Conservation (phyloP, 371 early-diverging fungal genomes). For the Fennellomyces sp. region DNA sequence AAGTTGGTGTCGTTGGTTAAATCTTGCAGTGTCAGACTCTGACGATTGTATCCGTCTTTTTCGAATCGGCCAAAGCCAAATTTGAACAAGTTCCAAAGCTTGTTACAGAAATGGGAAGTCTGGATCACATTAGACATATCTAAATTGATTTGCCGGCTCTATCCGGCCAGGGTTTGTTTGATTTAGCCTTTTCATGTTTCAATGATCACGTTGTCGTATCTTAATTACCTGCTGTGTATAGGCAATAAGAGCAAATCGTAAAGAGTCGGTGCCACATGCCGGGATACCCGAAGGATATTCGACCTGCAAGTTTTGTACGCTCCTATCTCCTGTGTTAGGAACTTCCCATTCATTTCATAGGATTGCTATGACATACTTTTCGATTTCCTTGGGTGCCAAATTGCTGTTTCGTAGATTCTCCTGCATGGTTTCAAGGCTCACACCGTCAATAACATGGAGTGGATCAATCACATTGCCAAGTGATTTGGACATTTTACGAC, state of each 20-base stretch:
- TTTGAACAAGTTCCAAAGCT: constrained; percentile 96
- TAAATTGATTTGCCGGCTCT: constrained; percentile 94
- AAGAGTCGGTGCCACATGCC: constrained; percentile 96
- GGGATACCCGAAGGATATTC: constrained; percentile 97
- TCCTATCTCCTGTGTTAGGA: too few relatives aligned
- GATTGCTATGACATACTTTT: constrained; percentile 41
- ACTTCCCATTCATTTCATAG: too few relatives aligned
- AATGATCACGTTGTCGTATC: neutral
- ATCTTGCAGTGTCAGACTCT: neutral
- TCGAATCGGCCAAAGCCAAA: constrained; percentile 67
- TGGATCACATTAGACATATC: constrained; percentile 94
- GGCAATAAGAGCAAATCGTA: constrained; percentile 88
- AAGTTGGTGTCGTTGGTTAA: constrained; percentile 20
- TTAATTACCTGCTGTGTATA: constrained; percentile 79
- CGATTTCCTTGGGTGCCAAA: constrained; percentile 82
- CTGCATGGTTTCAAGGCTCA: constrained; percentile 69
- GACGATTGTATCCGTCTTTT: constrained; percentile 20
- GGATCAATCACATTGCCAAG: constrained; percentile 99
- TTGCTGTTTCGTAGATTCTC: constrained; percentile 75
- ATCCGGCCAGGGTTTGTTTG: constrained; percentile 4
- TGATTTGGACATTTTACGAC: constrained; percentile 98
- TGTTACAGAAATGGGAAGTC: constrained; percentile 96
- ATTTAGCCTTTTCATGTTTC: neutral
- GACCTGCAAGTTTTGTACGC: constrained; percentile 64
- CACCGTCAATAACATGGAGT: constrained; percentile 92